Percentiles rank a stretch among this genome's conserved stretches.
phyloP scores from a whole-genome alignment of 164 flowering plant genomes.

The Tinospora cordifolia region DNA sequence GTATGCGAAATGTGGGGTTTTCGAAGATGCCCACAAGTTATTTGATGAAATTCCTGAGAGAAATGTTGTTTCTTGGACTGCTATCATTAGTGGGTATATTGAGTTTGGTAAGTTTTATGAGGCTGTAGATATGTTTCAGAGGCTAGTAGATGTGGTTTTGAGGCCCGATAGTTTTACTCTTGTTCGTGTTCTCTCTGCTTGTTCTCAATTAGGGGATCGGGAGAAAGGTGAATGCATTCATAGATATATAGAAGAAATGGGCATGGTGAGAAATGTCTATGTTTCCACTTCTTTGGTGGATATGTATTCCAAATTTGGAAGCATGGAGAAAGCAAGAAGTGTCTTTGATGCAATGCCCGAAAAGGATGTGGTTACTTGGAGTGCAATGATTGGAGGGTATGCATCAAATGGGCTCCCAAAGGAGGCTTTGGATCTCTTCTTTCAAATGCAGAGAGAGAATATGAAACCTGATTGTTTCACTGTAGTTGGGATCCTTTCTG shows the following conservation, averaged over 20 bases:
- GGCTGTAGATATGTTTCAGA: constrained; percentile 22
- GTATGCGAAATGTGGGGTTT: constrained; percentile 17
- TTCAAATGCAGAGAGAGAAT: constrained; percentile 21
- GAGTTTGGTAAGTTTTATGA: constrained; percentile 14
- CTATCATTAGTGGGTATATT: constrained; percentile 26
- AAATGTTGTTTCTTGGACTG: constrained; percentile 32
- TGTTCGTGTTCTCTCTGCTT: constrained; percentile 24
- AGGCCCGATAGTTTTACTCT: constrained; percentile 28
- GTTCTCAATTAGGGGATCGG: constrained; percentile 27
- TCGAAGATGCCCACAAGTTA: constrained; percentile 18
- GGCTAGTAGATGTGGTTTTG: constrained; percentile 14
- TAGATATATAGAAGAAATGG: constrained; percentile 16
- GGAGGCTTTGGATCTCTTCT: constrained; percentile 27
- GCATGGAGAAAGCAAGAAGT: constrained; percentile 23
- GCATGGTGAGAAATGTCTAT: constrained; percentile 21
- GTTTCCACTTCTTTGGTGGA: constrained; percentile 28
- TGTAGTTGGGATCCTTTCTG: constrained; percentile 28
- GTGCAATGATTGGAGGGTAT: constrained; percentile 27
- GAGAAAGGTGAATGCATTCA: constrained; percentile 23
- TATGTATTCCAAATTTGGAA: constrained; percentile 32
- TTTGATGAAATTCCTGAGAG: constrained; percentile 25
- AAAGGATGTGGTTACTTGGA: constrained; percentile 28
- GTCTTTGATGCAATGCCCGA: constrained; percentile 26
- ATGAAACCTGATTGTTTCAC: constrained; percentile 31
- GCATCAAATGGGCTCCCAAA: constrained; percentile 29